Conservation (phyloP, 1,139 yeast genomes). For the Candida neerlandica region DNA sequence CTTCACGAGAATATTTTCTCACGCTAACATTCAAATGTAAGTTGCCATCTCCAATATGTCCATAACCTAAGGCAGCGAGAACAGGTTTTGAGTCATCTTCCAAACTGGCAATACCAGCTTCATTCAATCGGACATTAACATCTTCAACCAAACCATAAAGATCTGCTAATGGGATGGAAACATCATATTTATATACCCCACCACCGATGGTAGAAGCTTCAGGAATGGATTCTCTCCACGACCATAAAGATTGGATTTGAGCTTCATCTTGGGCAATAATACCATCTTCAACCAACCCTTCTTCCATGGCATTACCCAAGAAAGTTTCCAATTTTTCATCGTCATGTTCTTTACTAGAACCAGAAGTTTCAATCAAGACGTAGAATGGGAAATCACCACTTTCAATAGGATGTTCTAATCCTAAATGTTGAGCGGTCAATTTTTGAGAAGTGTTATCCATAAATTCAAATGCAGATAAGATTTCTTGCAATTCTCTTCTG, state of each 20-base stretch:
- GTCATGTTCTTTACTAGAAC: slow-evolving; percentile 86
- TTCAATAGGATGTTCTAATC: slow-evolving; percentile 74
- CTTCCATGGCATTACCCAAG: slow-evolving; percentile 82
- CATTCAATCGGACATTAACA: slow-evolving; percentile 57
- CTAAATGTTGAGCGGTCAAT: slow-evolving; percentile 59
- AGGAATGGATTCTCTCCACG: slow-evolving; percentile 92
- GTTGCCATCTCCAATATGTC: slow-evolving; percentile 96
- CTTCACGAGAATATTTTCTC: slow-evolving; percentile 73
- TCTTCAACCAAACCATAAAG: slow-evolving; percentile 82
- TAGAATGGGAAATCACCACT: slow-evolving; percentile 79
- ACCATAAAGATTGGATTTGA: slow-evolving; percentile 81
- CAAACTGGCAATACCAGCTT: slow-evolving; percentile 62
- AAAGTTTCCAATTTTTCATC: slow-evolving; percentile 77
- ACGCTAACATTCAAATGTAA: slow-evolving; percentile 90
- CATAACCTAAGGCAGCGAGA: slow-evolving; percentile 87
- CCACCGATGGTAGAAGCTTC: slow-evolving; percentile 86
- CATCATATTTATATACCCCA: slow-evolving; percentile 96
- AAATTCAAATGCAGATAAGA: slow-evolving; percentile 90
- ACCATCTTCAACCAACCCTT: slow-evolving; percentile 84
- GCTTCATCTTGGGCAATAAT: slow-evolving; percentile 95
- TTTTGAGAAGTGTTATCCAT: slow-evolving; percentile 83
- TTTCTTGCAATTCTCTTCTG: slow-evolving; percentile 76
- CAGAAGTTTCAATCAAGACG: slow-evolving; percentile 89
- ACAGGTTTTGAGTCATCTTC: slow-evolving; percentile 73
- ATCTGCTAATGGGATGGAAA: slow-evolving; percentile 79